Evolutionary conservation across 176 grass and related monocot genomes (phyloP), one percentile per base, ranked within the genome.

Genomic region (Secale cereale): DNA sequence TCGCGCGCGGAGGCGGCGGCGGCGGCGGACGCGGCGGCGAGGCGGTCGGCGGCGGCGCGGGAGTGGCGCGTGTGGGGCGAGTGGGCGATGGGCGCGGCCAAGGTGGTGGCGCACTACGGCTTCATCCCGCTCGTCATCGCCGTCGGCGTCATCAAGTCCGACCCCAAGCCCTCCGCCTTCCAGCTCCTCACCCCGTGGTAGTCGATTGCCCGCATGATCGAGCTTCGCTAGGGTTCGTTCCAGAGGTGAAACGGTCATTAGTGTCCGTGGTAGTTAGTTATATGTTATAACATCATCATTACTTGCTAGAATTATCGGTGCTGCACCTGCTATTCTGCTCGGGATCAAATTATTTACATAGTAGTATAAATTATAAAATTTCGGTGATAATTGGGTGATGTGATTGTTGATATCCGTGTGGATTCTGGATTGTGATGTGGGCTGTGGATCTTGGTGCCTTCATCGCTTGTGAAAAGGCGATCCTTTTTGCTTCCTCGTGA

Each of bases 101-200:
- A 76, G 46, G 73, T 76, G 9, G 46, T 10, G 45, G 73, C 17
- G 73, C 73, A 76, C 73, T 76, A 76, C 73, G 73, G 73, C 73
- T 76, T 76, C 73, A 54, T 76, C 73, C 73, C 73, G 3, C 73
- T 76, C 73, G 45, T 76, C 73, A 54, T 76, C 45, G 73, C 45
- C 73, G 28, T 76, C 45, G 45, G 73, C 73, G 28, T 54, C 2
- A 4, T 76, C 45, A 54, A 76, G 27, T 54, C 73, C 73, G 73
- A 76, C 14, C 73, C 73, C 45, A 54, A 17, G 45, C 73, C 73
- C 73, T 76, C 73, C 73, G 26, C 56, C 2, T 30, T 32, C 27
- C 45, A 76, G 27, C 27, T 76, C 27, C 27, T 76, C 73, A 6
- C 46, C 73, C 73, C 73, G 0, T 1, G 54, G 45, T 76, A 46